phyloP scores from a whole-genome alignment of 257 asterid species.

The Lithospermum erythrorhizon region DNA sequence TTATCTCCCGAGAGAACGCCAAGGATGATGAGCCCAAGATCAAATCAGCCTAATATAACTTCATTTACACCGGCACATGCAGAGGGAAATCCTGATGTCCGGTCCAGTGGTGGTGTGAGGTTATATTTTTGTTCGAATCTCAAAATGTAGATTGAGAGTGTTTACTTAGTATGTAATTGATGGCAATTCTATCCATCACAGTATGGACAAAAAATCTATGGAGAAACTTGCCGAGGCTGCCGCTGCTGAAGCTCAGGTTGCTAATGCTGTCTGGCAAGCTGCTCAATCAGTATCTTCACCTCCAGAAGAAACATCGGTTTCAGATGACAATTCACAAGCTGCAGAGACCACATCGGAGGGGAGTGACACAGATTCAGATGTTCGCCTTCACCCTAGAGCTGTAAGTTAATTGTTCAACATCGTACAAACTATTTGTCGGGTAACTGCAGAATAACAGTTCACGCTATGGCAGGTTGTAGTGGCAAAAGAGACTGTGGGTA shows the following conservation, averaged over 20 bases:
- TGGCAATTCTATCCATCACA: slow-evolving; percentile 15
- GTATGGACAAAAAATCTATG: slow-evolving; percentile 75
- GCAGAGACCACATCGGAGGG: slow-evolving; percentile 71
- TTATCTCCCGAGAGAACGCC: slow-evolving; percentile 40
- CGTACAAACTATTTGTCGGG: background rate
- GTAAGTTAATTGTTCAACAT: slow-evolving; percentile 30
- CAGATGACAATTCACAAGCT: slow-evolving; percentile 68
- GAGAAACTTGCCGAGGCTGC: slow-evolving; percentile 90
- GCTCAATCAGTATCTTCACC: slow-evolving; percentile 70
- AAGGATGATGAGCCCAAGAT: slow-evolving; percentile 44
- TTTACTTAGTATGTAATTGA: slow-evolving; percentile 4
- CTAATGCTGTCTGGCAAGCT: slow-evolving; percentile 90
- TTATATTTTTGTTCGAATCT: slow-evolving; percentile 21
- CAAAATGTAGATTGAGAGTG: slow-evolving; percentile 4
- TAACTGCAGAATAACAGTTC: slow-evolving; percentile 8
- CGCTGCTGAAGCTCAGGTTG: slow-evolving; percentile 98
- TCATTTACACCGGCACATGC: slow-evolving; percentile 28
- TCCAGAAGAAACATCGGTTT: slow-evolving; percentile 62
- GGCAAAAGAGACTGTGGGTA: slow-evolving; percentile 90
- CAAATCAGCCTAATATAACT: slow-evolving; percentile 24
- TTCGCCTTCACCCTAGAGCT: slow-evolving; percentile 96
- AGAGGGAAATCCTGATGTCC: slow-evolving; percentile 49
- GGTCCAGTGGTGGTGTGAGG: slow-evolving; percentile 51
- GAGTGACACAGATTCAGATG: slow-evolving; percentile 74
- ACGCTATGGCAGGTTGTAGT: slow-evolving; percentile 73